A percentile compares a stretch with the other conserved stretches of the same genome.
These are phyloP conservation scores for Aspergillus spinulosporus DNA, from an alignment of 2,329 filamentous ascomycete species.

Conservation along the genomic window DNA sequence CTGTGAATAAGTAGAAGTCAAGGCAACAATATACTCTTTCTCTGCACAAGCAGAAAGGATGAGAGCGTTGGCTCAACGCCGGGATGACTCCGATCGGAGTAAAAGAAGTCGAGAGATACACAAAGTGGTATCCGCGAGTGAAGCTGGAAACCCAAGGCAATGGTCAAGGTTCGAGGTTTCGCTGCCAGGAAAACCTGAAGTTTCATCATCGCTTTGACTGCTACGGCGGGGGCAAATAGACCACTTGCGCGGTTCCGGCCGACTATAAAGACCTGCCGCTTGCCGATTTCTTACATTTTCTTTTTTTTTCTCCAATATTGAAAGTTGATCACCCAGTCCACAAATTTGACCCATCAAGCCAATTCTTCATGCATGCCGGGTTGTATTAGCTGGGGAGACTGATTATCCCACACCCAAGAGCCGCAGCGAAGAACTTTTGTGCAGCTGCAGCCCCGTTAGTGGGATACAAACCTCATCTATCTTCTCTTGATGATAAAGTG, in stretches of 20 bases:
- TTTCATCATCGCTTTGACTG: constrained; percentile 15
- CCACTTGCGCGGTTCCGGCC: constrained; percentile 26
- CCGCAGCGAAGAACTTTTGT: constrained; percentile 48
- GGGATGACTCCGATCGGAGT: not conserved
- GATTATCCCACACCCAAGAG: constrained; percentile 52
- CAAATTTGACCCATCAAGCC: constrained; percentile 60
- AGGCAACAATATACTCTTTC: constrained; percentile 23
- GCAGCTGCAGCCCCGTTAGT: constrained; percentile 52
- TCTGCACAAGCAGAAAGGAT: constrained; percentile 14
- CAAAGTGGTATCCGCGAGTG: constrained; percentile 2
- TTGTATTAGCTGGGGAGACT: constrained; percentile 59
- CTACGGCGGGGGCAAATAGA: constrained; percentile 25
- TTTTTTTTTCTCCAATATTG: constrained; percentile 41
- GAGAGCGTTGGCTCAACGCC: not conserved
- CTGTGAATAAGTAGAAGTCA: constrained; percentile 18
- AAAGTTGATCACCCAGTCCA: constrained; percentile 59
- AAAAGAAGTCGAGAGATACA: not conserved
- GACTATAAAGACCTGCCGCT: constrained; percentile 21
- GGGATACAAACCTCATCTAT: constrained; percentile 41
- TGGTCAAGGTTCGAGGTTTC: not conserved
- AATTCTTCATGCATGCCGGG: constrained; percentile 53
- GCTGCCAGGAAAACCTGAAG: constrained; percentile 32
- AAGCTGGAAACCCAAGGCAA: not conserved
- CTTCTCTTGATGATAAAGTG: constrained; percentile 13
- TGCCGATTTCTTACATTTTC: constrained; percentile 26